Evolutionary conservation across 768 basidiomycete species (phyloP).

Genomic region (Boletus patriciae): DNA sequence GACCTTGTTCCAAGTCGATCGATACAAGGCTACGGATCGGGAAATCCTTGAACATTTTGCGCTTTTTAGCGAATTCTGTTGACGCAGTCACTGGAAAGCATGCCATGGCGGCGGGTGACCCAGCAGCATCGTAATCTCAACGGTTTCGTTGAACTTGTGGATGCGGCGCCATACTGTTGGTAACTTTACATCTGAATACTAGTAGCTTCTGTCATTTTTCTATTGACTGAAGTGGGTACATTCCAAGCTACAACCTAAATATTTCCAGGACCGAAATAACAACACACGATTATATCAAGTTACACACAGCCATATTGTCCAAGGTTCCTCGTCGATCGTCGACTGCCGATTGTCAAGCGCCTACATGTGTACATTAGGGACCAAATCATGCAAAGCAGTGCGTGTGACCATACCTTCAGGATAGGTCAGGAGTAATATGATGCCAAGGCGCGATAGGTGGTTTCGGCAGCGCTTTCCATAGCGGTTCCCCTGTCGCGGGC

Average conservation of each 20-base stretch:
- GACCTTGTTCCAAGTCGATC: neutral
- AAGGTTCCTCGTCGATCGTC: neutral
- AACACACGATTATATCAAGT: constrained; percentile 2
- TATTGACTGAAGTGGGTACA: constrained; percentile 1
- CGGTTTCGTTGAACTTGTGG: neutral
- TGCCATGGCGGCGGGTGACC: too few species aligned
- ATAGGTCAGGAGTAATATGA: constrained; percentile 18
- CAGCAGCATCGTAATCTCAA: neutral
- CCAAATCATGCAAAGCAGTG: neutral
- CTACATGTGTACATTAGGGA: neutral
- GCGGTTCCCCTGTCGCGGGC: constrained; percentile 30
- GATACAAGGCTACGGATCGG: neutral
- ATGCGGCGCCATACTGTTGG: neutral
- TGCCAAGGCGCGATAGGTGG: constrained; percentile 24
- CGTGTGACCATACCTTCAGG: constrained; percentile 5
- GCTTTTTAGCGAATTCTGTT: neutral
- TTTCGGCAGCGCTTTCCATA: constrained; percentile 33
- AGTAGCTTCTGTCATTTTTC: neutral
- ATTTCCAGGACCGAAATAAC: neutral
- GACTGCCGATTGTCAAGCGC: neutral
- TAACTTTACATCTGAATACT: neutral
- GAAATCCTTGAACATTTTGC: neutral
- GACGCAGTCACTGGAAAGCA: neutral
- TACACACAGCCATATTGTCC: neutral
- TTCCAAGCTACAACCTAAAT: constrained; percentile 1